Percentiles rank a stretch among this genome's conserved stretches.
phyloP scores from a whole-genome alignment of 495 filamentous ascomycete genomes.

The Daldinia vernicosa region DNA sequence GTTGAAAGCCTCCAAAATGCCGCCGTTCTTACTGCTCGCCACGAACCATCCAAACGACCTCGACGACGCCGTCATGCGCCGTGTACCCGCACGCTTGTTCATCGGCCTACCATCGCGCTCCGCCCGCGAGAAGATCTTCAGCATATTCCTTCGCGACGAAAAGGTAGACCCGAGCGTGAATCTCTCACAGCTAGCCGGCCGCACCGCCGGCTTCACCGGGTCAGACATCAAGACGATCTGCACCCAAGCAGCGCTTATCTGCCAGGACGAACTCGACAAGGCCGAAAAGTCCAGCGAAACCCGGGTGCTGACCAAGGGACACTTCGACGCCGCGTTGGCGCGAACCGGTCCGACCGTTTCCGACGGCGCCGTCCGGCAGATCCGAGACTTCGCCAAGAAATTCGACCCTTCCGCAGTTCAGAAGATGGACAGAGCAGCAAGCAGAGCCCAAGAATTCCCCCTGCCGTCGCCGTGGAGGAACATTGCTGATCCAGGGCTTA shows the following conservation, averaged over 20 bases:
- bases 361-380: neutral
- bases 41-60: constrained; percentile 42
- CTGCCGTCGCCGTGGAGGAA: neutral
- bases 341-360: neutral
- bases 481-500: neutral
- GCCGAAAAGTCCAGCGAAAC: neutral
- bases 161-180: neutral
- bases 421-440: neutral
- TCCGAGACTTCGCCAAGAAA: neutral
- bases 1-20: neutral
- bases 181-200: neutral
- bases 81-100: constrained; percentile 16
- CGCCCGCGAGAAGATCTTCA: neutral
- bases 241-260: neutral
- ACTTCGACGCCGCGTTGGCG: neutral
- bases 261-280: neutral
- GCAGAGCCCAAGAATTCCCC: neutral
- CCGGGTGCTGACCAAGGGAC: neutral
- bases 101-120: neutral
- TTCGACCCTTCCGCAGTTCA: neutral
- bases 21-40: constrained; percentile 32
- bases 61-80: constrained; percentile 27
- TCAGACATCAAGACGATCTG: neutral
- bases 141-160: neutral
- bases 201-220: neutral